Conservation (phyloP, 225 moss, liverwort and hornwort genomes). For the Antitrichia curtipendula region DNA sequence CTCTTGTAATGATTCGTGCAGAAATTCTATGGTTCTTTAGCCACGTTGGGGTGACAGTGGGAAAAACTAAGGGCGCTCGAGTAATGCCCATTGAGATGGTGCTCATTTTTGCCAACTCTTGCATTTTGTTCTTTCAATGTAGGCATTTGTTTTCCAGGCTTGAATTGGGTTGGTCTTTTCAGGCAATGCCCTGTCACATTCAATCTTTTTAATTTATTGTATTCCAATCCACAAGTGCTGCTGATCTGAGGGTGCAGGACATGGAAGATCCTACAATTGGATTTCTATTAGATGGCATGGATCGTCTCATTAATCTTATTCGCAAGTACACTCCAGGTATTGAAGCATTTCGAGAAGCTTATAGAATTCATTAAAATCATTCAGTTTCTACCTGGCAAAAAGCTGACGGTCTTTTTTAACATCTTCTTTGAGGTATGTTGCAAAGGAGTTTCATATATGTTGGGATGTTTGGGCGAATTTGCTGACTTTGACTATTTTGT, state of each 20-base stretch:
- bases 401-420: not conserved
- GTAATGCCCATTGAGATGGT: conserved; percentile 92
- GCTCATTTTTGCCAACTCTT: not conserved
- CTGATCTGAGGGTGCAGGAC: conserved; percentile 42
- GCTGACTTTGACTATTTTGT: not conserved
- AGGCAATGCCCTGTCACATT: not conserved
- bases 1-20: conserved; percentile 90
- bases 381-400: not conserved
- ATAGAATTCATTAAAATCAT: not conserved
- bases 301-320: conserved; percentile 67
- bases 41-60: conserved; percentile 88
- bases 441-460: not conserved
- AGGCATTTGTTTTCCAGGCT: not conserved
- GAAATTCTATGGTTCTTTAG: conserved; percentile 96
- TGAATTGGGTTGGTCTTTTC: not conserved
- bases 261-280: conserved; percentile 98
- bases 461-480: not conserved
- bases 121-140: not conserved
- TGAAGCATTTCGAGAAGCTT: not conserved
- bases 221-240: not conserved
- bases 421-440: not conserved
- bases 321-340: conserved; percentile 91
- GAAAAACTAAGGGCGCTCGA: conserved; percentile 71
- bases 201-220: not conserved
- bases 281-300: conserved; percentile 92